These are phyloP conservation scores for Linnemannia zychae DNA, from an alignment of 192 early-diverging fungal genomes.

Conservation along the genomic window DNA sequence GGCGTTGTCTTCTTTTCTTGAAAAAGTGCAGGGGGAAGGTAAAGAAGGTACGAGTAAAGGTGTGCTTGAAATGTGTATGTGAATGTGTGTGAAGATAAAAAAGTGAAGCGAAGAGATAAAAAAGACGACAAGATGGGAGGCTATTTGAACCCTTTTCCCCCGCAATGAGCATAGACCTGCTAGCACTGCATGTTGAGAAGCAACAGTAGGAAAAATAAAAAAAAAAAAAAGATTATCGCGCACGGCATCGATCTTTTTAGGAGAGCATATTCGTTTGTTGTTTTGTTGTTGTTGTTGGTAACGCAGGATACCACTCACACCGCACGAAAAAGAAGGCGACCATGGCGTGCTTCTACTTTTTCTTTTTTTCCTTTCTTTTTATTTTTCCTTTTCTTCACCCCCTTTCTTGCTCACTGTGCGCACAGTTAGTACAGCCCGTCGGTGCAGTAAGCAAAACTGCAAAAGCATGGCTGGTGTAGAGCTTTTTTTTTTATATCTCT, in stretches of 20 bases:
- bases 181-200: too few relatives aligned
- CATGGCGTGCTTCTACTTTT: not conserved
- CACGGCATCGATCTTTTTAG: not conserved
- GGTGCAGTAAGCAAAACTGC: too few relatives aligned
- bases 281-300: not conserved
- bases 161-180: not conserved
- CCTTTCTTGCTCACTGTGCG: not conserved
- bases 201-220: too few relatives aligned
- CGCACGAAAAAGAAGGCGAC: not conserved
- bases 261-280: not conserved
- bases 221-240: constrained; percentile 14
- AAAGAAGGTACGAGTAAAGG: not conserved
- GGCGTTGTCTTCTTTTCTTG: not conserved
- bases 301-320: not conserved
- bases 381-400: not conserved
- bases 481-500: not conserved
- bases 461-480: not conserved
- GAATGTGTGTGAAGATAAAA: not conserved
- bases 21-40: not conserved
- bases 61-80: not conserved
- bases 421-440: not conserved
- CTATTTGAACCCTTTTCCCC: not conserved
- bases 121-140: not conserved
- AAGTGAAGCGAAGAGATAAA: not conserved
- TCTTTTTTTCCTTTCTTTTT: not conserved